These are phyloP conservation scores for Tritrichomonas foetus DNA, from an alignment of 208 protist species.

Conservation along the genomic window DNA sequence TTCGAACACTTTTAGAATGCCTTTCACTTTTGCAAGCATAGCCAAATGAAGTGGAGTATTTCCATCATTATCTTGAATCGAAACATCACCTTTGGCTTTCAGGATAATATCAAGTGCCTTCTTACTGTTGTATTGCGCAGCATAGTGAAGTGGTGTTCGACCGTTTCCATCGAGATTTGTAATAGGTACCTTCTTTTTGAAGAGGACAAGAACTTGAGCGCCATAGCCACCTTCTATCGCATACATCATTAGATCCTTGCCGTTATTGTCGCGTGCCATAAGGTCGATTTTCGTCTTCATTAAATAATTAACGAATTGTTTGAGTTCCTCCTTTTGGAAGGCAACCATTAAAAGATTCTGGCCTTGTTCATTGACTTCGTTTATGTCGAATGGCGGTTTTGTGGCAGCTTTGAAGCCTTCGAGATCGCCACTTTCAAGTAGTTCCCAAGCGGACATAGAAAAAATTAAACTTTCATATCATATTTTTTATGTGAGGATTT, in stretches of 20 bases:
- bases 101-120: neutral
- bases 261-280: neutral
- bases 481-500: too few relatives aligned
- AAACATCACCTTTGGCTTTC: neutral
- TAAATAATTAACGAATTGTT: neutral
- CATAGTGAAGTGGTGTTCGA: neutral
- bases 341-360: neutral
- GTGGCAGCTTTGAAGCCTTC: neutral
- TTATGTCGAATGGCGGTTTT: too few relatives aligned
- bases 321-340: neutral
- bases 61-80: neutral
- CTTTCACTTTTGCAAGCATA: neutral
- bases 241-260: constrained; percentile 27
- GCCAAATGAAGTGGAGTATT: neutral
- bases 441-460: too few relatives aligned
- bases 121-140: neutral
- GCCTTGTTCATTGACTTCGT: neutral
- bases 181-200: neutral
- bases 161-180: neutral
- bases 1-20: neutral
- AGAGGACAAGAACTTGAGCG: neutral
- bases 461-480: too few relatives aligned
- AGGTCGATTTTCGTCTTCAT: neutral
- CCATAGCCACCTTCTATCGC: neutral
- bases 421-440: neutral